Conservation (phyloP, 345 rosid species). For the Salix udensis region DNA sequence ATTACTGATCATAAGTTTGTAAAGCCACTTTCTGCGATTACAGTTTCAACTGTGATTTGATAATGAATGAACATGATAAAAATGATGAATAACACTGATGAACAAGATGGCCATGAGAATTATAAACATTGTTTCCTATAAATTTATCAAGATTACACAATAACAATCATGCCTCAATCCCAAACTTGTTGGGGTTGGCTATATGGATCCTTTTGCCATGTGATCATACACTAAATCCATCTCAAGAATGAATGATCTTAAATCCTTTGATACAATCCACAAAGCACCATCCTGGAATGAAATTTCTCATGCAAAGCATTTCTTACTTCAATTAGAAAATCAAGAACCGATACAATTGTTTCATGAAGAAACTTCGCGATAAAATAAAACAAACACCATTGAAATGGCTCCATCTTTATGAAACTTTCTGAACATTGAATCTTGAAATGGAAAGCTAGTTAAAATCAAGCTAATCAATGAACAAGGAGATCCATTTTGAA, state of each 20-base stretch:
- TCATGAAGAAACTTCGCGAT: background rate
- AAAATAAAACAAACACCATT: background rate
- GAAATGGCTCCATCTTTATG: background rate
- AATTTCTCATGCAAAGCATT: background rate
- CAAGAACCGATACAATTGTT: background rate
- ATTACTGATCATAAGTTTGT: background rate
- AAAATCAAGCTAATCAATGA: background rate
- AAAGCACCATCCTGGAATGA: background rate
- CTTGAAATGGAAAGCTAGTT: background rate
- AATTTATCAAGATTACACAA: background rate
- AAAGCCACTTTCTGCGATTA: background rate
- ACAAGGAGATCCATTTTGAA: background rate
- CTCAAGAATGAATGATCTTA: background rate
- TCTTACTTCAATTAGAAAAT: background rate
- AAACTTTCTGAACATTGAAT: background rate
- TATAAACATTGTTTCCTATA: background rate
- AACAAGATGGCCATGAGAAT: background rate
- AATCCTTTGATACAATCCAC: background rate
- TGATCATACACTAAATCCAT: background rate
- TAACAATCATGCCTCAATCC: background rate
- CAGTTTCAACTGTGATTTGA: background rate
- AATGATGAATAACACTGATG: background rate
- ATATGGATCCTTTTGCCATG: background rate
- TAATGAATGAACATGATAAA: background rate
- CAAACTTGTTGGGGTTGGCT: background rate